Evolutionary conservation across 2,329 filamentous ascomycete species (phyloP), one percentile per base, ranked within the genome.

Genomic region (Colletotrichum tofieldiae): DNA sequence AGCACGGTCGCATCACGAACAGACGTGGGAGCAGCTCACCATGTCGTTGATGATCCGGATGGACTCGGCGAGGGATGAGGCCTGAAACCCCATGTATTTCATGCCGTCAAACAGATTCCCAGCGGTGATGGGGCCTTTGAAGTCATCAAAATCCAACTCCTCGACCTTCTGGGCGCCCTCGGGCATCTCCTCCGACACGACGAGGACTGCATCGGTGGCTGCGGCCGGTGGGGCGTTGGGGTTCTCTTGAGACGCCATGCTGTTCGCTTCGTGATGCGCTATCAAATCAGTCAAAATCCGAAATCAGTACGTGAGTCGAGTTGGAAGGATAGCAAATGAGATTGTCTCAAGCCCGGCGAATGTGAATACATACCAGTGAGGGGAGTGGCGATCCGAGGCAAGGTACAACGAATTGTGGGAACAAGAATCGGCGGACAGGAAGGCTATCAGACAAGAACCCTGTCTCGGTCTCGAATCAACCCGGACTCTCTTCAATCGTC

Each of bases 1-100:
- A 78, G 77, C 52, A 59, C 62, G 43, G 23, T 45, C 26, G 60
- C 58, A 65, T 65, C 58, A 60, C 23, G 52, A 35, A 43, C 39
- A 51, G 20, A 55, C 26, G 61, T 64, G 72, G 68, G 59, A 43
- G 70, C n/a, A 73, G 77, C 84, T 79, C 86, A 97, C 95, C 96
- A 99, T 99, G 74, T 94, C 92, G 79, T 99, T 96, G 81, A 99
- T 95, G 79, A 98, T 97, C 72, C 93, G 89, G 74, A 96, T 92
- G 16, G 96, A 96, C 79, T 97, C 94, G 43, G 92, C 93, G 76
- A 98, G 92, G 26, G 94, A 92, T 39, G 88, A 88, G 18, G 88
- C 88, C 75, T 89, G 88, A 76, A 90, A 90, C 87, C 96, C 96
- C 93, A 97, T 98, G 82, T 91, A 88, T 66, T 89, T 89, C 92